Conservation (phyloP, 2,329 filamentous ascomycete genomes). For the Fusarium virguliforme region DNA sequence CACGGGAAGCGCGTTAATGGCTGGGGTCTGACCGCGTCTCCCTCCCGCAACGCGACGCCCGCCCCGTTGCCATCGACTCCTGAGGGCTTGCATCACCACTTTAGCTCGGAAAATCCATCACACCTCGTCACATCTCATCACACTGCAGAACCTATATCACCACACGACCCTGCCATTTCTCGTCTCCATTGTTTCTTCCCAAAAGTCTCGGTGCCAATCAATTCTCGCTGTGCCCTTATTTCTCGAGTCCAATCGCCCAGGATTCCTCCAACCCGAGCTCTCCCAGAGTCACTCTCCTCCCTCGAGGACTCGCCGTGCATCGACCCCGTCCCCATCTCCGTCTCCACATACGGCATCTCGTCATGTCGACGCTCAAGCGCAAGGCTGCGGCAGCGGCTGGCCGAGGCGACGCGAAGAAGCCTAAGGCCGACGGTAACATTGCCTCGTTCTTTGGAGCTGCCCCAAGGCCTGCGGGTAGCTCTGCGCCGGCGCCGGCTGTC, state of each 20-base stretch:
- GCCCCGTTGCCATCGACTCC: conserved; percentile 31
- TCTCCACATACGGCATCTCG: conserved; percentile 45
- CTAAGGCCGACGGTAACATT: conserved; percentile 83
- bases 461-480: conserved; percentile 67
- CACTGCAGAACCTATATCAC: conserved; percentile 5
- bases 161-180: neutral
- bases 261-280: conserved; percentile 35
- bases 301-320: conserved; percentile 42
- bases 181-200: neutral
- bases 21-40: conserved; percentile 42
- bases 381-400: conserved; percentile 69
- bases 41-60: conserved; percentile 33
- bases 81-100: conserved; percentile 40
- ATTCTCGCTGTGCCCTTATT: neutral
- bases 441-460: conserved; percentile 86
- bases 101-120: conserved; percentile 32
- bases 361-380: conserved; percentile 76
- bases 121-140: conserved; percentile 18
- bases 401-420: conserved; percentile 75
- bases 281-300: conserved; percentile 32
- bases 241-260: conserved; percentile 26
- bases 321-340: conserved; percentile 31
- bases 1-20: conserved; percentile 47
- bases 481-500: conserved; percentile 55
- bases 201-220: neutral